A percentile compares a stretch with the other conserved stretches of the same genome.
These are phyloP conservation scores for Lentinus polychrous DNA, from an alignment of 1,284 basidiomycete genomes.

Conservation along the genomic window DNA sequence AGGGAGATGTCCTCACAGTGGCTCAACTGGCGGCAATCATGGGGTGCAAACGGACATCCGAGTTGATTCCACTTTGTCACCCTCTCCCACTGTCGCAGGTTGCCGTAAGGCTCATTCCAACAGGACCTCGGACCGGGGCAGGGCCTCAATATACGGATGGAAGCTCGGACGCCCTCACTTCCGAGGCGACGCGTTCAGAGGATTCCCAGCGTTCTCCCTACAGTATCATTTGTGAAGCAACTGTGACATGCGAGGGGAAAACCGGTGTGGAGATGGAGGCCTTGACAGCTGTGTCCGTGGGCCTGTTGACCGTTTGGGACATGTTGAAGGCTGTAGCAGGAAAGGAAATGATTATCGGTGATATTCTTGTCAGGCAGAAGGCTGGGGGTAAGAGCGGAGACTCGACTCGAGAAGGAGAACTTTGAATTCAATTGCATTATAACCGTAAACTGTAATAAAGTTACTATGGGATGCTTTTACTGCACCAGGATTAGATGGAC, in stretches of 20 bases:
- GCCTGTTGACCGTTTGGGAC: conserved; percentile 83
- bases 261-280: conserved; percentile 95
- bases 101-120: conserved; percentile 51
- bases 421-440: background rate
- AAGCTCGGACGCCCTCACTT: conserved; percentile 10
- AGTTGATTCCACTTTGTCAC: conserved; percentile 84
- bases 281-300: conserved; percentile 76
- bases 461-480: too few species aligned
- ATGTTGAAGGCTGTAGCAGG: conserved; percentile 89
- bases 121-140: conserved; percentile 17
- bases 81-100: conserved; percentile 69
- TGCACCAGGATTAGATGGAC: too few species aligned
- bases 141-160: background rate
- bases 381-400: conserved; percentile 72
- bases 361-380: conserved; percentile 63
- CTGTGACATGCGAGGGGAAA: conserved; percentile 68
- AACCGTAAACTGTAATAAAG: background rate
- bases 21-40: conserved; percentile 84
- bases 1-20: conserved; percentile 74
- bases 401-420: conserved; percentile 29
- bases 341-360: conserved; percentile 71
- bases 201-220: conserved; percentile 18
- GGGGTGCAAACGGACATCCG: conserved; percentile 77
- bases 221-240: conserved; percentile 60
- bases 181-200: background rate